Evolutionary conservation across 1,284 basidiomycete species (phyloP).

Genomic region (Porodaedalea pini): DNA sequence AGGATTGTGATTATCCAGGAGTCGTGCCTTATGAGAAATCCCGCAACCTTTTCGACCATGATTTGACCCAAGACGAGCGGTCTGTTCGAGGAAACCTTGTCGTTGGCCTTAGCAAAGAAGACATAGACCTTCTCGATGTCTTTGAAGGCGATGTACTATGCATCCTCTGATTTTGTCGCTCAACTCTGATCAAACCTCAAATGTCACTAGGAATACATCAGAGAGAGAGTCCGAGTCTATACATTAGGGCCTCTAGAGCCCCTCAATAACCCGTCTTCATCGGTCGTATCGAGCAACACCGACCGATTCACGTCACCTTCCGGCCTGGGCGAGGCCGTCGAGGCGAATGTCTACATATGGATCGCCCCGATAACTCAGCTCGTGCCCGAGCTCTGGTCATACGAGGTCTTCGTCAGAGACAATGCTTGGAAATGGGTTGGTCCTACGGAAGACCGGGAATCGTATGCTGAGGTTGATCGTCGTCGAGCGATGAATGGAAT

Average conservation of each 20-base stretch:
- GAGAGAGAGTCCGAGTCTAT: slow-evolving; percentile 51
- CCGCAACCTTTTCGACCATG: slow-evolving; percentile 38
- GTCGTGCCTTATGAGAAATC: slow-evolving; percentile 57
- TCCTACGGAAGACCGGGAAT: slow-evolving; percentile 30
- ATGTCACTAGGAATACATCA: slow-evolving; percentile 62
- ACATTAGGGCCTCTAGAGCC: slow-evolving; percentile 44
- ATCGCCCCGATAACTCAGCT: slow-evolving; percentile 41
- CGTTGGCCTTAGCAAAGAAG: slow-evolving; percentile 52
- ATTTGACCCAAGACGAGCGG: slow-evolving; percentile 46
- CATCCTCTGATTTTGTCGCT: background rate
- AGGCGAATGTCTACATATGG: slow-evolving; percentile 75
- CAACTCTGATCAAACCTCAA: background rate
- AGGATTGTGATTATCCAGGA: slow-evolving; percentile 78
- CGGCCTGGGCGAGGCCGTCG: slow-evolving; percentile 36
- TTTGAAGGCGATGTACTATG: slow-evolving; percentile 72
- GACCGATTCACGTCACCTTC: slow-evolving; percentile 37
- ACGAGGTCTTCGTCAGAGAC: slow-evolving; percentile 64
- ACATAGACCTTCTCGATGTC: slow-evolving; percentile 60
- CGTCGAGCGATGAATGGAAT: slow-evolving; percentile 30
- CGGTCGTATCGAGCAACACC: slow-evolving; percentile 39
- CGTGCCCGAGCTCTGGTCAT: slow-evolving; percentile 69
- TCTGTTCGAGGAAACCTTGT: slow-evolving; percentile 72
- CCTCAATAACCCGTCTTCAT: slow-evolving; percentile 32
- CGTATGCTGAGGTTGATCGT: slow-evolving; percentile 48
- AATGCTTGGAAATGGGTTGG: slow-evolving; percentile 74